A percentile compares a stretch with the other conserved stretches of the same genome.
phyloP scores from a whole-genome alignment of 2,329 filamentous ascomycete genomes.

The Penicillium sp. region DNA sequence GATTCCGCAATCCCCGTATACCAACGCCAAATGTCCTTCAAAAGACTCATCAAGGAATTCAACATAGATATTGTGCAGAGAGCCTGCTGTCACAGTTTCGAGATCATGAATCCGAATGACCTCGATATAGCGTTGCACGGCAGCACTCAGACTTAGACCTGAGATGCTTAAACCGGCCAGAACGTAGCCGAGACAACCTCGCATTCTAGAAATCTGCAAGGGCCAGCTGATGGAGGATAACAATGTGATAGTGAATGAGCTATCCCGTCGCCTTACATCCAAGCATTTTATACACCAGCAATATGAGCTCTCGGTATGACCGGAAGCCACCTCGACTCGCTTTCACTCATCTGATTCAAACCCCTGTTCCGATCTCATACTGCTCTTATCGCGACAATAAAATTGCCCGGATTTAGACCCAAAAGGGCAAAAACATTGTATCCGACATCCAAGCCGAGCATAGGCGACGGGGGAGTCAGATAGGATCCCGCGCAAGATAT shows the following conservation, averaged over 20 bases:
- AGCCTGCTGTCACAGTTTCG: conserved; percentile 38
- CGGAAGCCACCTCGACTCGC: neutral
- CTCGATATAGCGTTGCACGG: conserved; percentile 7
- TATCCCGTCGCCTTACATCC: neutral
- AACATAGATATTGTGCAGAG: conserved; percentile 54
- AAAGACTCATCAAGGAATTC: conserved; percentile 42
- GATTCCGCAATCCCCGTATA: conserved; percentile 51
- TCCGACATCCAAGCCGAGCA: neutral
- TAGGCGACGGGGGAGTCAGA: neutral
- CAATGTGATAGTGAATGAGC: neutral
- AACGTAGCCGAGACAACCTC: conserved; percentile 3
- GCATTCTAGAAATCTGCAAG: conserved; percentile 3
- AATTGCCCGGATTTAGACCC: neutral
- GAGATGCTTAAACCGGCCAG: conserved; percentile 10
- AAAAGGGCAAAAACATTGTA: too few relatives aligned
- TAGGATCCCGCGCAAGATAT: neutral
- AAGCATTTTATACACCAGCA: neutral
- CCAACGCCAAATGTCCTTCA: conserved; percentile 47
- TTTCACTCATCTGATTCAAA: neutral
- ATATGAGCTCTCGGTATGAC: neutral
- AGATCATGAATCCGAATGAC: conserved; percentile 33
- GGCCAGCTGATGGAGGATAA: too few relatives aligned
- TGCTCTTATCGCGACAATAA: neutral
- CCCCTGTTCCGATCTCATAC: neutral
- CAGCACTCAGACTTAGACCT: conserved; percentile 2